Conservation (phyloP, 805 yeast species). For the Priceomyces melissophilus region DNA sequence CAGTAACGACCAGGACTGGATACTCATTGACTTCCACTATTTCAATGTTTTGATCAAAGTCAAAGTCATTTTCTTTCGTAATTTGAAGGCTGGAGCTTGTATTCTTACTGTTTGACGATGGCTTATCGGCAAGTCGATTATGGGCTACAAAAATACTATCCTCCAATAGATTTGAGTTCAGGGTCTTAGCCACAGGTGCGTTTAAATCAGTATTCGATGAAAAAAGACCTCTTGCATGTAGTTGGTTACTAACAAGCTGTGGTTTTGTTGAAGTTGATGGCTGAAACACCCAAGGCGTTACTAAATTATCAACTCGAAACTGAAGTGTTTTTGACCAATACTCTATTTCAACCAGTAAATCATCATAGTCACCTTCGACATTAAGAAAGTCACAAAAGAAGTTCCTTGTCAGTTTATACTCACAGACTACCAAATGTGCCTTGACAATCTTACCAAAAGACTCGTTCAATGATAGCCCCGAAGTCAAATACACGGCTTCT, state of each 20-base stretch:
- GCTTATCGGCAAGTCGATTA: neutral
- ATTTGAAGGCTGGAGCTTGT: conserved; percentile 2
- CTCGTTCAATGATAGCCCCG: conserved; percentile 13
- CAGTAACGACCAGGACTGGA: conserved; percentile 17
- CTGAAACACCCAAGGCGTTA: conserved; percentile 24
- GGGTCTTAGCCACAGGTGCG: neutral
- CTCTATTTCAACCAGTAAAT: conserved; percentile 22
- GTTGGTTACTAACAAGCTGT: neutral
- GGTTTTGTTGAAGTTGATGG: conserved; percentile 2
- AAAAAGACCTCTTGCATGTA: neutral
- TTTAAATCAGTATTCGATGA: no score
- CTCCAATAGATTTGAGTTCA: neutral
- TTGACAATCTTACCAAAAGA: conserved; percentile 25
- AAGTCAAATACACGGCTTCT: conserved; percentile 7
- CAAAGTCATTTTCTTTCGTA: neutral
- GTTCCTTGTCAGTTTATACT: conserved; percentile 7
- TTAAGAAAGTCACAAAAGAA: conserved; percentile 9
- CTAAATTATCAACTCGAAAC: conserved; percentile 14
- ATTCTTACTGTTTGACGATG: conserved; percentile 1
- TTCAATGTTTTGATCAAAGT: conserved; percentile 7
- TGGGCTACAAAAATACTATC: conserved; percentile 1
- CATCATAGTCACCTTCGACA: conserved; percentile 13
- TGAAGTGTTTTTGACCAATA: conserved; percentile 26
- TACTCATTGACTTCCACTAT: conserved; percentile 10
- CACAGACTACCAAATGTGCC: conserved; percentile 16